These are phyloP conservation scores for Aspergillus egyptiacus DNA, from an alignment of 495 filamentous ascomycete species.

Conservation along the genomic window DNA sequence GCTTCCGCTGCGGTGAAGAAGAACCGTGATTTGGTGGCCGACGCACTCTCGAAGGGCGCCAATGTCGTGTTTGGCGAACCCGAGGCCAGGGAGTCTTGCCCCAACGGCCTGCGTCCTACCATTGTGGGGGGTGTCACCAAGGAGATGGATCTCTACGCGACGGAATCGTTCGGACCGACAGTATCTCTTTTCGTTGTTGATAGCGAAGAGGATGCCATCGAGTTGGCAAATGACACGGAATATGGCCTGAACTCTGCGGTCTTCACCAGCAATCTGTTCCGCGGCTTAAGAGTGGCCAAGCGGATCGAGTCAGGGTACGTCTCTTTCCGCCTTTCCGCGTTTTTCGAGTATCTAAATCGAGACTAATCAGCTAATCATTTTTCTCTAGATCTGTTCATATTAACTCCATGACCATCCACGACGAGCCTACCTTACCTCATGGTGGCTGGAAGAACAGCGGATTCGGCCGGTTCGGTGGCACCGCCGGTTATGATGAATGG, in stretches of 20 bases:
- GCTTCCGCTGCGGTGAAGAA: constrained; percentile 55
- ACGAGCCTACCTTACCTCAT: constrained; percentile 73
- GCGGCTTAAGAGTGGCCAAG: constrained; percentile 42
- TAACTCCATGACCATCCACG: constrained; percentile 79
- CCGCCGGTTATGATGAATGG: constrained; percentile 65
- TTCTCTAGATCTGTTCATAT: constrained; percentile 68
- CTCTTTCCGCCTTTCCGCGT: neutral
- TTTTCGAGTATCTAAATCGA: neutral
- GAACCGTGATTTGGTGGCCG: constrained; percentile 58
- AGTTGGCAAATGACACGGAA: constrained; percentile 47
- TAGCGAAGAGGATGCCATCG: constrained; percentile 43
- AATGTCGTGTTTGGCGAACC: constrained; percentile 55
- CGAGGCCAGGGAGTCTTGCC: constrained; percentile 37
- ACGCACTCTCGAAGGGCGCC: constrained; percentile 67
- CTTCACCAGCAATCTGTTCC: constrained; percentile 44
- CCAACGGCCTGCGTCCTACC: constrained; percentile 62
- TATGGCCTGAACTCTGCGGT: constrained; percentile 46
- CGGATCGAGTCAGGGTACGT: constrained; percentile 46
- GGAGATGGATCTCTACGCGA: constrained; percentile 77
- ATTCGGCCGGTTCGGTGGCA: constrained; percentile 62
- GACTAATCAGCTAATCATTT: constrained; percentile 1
- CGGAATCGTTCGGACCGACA: constrained; percentile 78
- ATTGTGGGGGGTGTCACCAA: constrained; percentile 64
- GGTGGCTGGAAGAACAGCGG: constrained; percentile 84
- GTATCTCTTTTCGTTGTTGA: constrained; percentile 51